Conservation (phyloP, 1,139 yeast genomes). For the Blastobotrys aristatus region DNA sequence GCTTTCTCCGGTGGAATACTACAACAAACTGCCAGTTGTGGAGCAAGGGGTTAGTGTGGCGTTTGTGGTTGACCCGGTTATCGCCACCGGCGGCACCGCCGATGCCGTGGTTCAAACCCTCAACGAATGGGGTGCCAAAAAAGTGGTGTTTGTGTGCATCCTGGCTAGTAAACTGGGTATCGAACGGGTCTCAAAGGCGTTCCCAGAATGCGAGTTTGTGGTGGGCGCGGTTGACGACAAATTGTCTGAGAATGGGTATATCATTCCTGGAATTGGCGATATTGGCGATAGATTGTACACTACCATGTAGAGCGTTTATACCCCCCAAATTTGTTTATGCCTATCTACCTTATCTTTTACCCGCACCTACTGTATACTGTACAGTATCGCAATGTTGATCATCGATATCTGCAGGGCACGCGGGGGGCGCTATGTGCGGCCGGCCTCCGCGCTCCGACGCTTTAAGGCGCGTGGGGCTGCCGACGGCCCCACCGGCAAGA, state of each 20-base stretch:
- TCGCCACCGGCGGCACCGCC: conserved; percentile 38
- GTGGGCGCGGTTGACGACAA: conserved; percentile 32
- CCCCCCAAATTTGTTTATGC: too few relatives aligned
- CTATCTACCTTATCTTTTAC: too few relatives aligned
- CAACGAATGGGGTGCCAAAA: conserved; percentile 34
- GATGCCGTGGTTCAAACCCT: conserved; percentile 33
- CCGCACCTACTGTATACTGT: too few relatives aligned
- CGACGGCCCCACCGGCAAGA: too few relatives aligned
- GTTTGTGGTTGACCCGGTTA: conserved; percentile 34
- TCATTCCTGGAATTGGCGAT: conserved; percentile 37
- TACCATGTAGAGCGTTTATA: neutral
- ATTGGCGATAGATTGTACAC: conserved; percentile 32
- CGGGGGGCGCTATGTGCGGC: too few relatives aligned
- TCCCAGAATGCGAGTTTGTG: conserved; percentile 30
- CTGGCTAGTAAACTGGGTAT: conserved; percentile 30
- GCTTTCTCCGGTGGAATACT: conserved; percentile 35
- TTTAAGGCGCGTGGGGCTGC: too few relatives aligned
- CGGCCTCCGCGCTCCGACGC: too few relatives aligned
- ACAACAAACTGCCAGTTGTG: conserved; percentile 33
- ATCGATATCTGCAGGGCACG: too few relatives aligned
- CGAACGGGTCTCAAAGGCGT: conserved; percentile 20
- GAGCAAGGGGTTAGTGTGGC: conserved; percentile 26
- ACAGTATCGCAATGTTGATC: too few relatives aligned
- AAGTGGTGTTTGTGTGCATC: conserved; percentile 30
- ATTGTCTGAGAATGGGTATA: conserved; percentile 29